phyloP scores from a whole-genome alignment of 2,329 filamentous ascomycete species.

The Sordariomycetes sp. region DNA sequence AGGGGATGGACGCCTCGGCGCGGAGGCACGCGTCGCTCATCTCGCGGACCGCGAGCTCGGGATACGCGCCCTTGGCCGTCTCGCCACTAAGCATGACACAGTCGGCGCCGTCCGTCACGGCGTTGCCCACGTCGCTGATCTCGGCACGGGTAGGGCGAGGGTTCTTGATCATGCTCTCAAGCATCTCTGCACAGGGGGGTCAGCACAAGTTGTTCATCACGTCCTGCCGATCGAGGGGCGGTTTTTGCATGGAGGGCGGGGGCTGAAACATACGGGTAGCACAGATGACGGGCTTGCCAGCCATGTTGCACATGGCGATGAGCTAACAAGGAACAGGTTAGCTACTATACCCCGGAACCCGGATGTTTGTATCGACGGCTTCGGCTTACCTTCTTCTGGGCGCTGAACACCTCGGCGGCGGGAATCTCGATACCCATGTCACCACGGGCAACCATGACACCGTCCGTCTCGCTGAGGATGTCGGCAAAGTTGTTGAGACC shows the following conservation, averaged over 20 bases:
- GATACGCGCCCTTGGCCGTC: slow-evolving; percentile 96
- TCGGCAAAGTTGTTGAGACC: slow-evolving; percentile 99
- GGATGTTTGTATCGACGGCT: neutral
- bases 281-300: slow-evolving; percentile 97
- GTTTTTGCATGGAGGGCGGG: slow-evolving; percentile 17
- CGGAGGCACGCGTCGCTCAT: slow-evolving; percentile 98
- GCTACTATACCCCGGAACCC: neutral
- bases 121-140: slow-evolving; percentile 97
- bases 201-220: neutral
- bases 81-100: slow-evolving; percentile 99
- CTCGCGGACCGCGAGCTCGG: slow-evolving; percentile 83
- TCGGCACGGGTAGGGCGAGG: slow-evolving; percentile 95
- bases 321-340: slow-evolving; percentile 45
- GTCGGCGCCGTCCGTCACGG: slow-evolving; percentile 89
- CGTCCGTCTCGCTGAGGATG: slow-evolving; percentile 91
- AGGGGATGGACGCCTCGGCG: slow-evolving; percentile 94
- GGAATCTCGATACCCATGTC: slow-evolving; percentile 91
- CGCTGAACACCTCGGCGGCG: slow-evolving; percentile 66
- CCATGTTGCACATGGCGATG: slow-evolving; percentile 99
- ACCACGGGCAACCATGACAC: slow-evolving; percentile 99
- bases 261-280: slow-evolving; percentile 98
- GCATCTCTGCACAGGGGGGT: slow-evolving; percentile 96
- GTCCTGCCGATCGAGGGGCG: neutral
- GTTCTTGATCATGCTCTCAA: slow-evolving; percentile 99
- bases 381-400: slow-evolving; percentile 5